Conservation (phyloP, 345 rosid genomes). For the Acer negundo region DNA sequence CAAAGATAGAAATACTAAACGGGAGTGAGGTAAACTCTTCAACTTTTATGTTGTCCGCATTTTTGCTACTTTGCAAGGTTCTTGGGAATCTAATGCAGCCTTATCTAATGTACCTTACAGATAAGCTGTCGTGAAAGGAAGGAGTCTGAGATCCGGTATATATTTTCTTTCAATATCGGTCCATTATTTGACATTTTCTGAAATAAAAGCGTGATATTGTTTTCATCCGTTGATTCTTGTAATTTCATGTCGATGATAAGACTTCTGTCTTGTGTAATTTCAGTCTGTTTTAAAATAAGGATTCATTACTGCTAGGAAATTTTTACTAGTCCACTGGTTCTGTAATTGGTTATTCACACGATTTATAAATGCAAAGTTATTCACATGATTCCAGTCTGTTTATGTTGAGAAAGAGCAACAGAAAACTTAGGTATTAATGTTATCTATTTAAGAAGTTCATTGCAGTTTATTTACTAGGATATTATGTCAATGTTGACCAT, state of each 20-base stretch:
- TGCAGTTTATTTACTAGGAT: neutral
- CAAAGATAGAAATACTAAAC: conserved; percentile 75
- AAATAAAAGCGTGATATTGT: conserved; percentile 10
- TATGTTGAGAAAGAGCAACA: neutral
- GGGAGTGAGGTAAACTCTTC: conserved; percentile 85
- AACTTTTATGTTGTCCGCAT: conserved; percentile 4
- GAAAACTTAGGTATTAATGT: neutral
- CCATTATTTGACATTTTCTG: neutral
- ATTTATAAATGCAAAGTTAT: neutral
- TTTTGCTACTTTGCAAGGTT: conserved; percentile 16
- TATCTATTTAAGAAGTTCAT: neutral
- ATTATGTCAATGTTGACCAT: neutral
- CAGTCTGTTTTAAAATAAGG: neutral
- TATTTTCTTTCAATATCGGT: conserved; percentile 3
- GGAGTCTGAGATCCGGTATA: conserved; percentile 94
- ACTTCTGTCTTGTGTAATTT: neutral
- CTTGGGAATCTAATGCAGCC: conserved; percentile 21
- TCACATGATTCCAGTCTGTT: neutral
- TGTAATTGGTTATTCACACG: neutral
- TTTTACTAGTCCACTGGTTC: neutral
- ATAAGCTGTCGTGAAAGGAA: conserved; percentile 82
- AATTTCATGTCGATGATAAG: neutral
- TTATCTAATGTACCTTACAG: conserved; percentile 38
- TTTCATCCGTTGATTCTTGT: neutral
- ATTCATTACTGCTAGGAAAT: neutral